phyloP scores from a whole-genome alignment of 2,329 filamentous ascomycete species.

The Scedosporium dehoogii region DNA sequence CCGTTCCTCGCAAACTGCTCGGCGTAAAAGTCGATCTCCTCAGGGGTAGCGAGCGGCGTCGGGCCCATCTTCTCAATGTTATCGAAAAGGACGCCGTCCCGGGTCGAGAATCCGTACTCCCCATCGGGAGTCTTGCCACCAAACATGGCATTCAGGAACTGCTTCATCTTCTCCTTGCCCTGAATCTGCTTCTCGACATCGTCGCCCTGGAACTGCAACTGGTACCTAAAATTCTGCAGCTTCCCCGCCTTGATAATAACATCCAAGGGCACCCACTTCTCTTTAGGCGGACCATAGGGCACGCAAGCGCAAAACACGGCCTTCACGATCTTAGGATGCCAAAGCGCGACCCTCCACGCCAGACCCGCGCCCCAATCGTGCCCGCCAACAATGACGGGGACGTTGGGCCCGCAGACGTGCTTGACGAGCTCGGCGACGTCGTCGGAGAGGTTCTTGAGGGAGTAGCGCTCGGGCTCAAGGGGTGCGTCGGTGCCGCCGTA shows the following conservation, averaged over 20 bases:
- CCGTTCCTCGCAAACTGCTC: conserved; percentile 62
- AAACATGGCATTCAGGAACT: conserved; percentile 63
- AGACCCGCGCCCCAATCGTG: conserved; percentile 88
- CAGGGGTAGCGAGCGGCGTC: conserved; percentile 50
- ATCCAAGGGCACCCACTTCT: conserved; percentile 46
- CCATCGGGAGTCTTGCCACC: conserved; percentile 51
- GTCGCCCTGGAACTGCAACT: conserved; percentile 65
- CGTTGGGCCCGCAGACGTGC: conserved; percentile 35
- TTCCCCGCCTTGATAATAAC: conserved; percentile 42
- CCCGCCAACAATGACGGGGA: conserved; percentile 67
- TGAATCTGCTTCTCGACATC: conserved; percentile 51
- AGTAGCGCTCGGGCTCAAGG: conserved; percentile 51
- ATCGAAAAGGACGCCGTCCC: conserved; percentile 54
- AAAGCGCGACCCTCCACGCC: conserved; percentile 64
- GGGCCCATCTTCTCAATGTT: conserved; percentile 47
- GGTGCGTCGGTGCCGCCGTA: conserved; percentile 71
- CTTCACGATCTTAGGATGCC: conserved; percentile 61
- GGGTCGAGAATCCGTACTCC: conserved; percentile 46
- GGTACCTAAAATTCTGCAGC: conserved; percentile 69
- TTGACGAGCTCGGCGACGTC: conserved; percentile 66
- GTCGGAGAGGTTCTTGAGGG: conserved; percentile 59
- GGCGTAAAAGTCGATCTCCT: conserved; percentile 71
- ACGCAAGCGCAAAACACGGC: conserved; percentile 76
- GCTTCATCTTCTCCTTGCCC: conserved; percentile 51
- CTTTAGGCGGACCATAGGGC: conserved; percentile 51